A percentile compares a stretch with the other conserved stretches of the same genome.
Evolutionary conservation across 2,329 filamentous ascomycete genomes (phyloP).

Genomic region (Botrytis byssoidea): DNA sequence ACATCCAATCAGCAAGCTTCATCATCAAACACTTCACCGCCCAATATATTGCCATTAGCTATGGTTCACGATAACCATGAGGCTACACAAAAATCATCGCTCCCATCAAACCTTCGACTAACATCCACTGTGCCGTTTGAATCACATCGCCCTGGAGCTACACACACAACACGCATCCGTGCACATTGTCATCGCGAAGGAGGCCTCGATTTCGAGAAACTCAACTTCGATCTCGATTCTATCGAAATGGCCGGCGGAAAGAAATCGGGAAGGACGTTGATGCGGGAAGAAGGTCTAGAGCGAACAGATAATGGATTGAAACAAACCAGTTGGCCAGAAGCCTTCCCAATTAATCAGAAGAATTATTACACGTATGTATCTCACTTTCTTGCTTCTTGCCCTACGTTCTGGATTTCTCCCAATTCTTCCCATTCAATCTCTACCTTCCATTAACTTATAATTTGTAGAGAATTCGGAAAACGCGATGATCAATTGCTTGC

Average conservation of each 20-base stretch:
- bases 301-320: conserved; percentile 99
- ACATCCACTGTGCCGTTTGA: background rate
- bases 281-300: conserved; percentile 65
- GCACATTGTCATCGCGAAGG: background rate
- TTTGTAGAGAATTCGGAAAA: conserved; percentile 86
- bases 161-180: background rate
- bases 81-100: background rate
- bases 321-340: conserved; percentile 87
- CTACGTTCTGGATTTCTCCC: background rate
- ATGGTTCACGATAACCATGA: background rate
- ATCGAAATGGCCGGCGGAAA: conserved; percentile 38
- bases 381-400: background rate
- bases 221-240: background rate
- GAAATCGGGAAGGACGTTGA: conserved; percentile 40
- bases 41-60: background rate
- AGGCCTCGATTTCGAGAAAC: background rate
- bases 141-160: background rate
- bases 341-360: conserved; percentile 96
- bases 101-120: background rate
- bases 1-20: background rate
- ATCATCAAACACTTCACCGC: background rate
- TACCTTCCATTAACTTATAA: background rate
- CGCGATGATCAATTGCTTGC: conserved; percentile 95
- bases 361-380: conserved; percentile 90
- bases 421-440: background rate